Percentiles rank a stretch among this genome's conserved stretches.
These are phyloP conservation scores for Marchantia paleacea DNA, from an alignment of 225 moss, liverwort and hornwort genomes.

Conservation along the genomic window DNA sequence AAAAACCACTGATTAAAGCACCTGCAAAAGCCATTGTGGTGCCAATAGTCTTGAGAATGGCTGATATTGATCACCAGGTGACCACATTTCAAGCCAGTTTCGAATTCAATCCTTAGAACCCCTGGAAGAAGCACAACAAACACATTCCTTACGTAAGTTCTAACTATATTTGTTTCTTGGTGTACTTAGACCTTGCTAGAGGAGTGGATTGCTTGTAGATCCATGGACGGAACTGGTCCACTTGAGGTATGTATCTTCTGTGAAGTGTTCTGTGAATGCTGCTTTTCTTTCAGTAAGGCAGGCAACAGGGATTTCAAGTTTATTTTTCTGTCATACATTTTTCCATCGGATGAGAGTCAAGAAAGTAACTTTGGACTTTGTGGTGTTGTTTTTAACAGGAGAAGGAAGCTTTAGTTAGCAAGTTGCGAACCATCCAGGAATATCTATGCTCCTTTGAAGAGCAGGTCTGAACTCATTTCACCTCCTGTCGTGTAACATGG, in stretches of 20 bases:
- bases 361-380: not conserved
- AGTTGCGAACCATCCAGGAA: slow-evolving; percentile 78
- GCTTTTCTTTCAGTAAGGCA: not conserved
- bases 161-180: not conserved
- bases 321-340: not conserved
- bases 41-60: slow-evolving; percentile 92
- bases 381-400: slow-evolving; percentile 40
- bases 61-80: slow-evolving; percentile 87
- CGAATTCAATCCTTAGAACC: not conserved
- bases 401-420: slow-evolving; percentile 65
- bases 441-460: slow-evolving; percentile 83
- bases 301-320: not conserved
- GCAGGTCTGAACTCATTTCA: slow-evolving; percentile 31
- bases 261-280: not conserved
- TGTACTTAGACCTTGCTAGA: slow-evolving; percentile 67
- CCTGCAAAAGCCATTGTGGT: slow-evolving; percentile 80
- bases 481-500: not conserved
- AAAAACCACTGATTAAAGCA: slow-evolving; percentile 21
- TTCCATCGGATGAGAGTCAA: not conserved
- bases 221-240: slow-evolving; percentile 54
- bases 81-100: not conserved
- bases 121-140: not conserved
- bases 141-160: not conserved
- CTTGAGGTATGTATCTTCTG: slow-evolving; percentile 45
- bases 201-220: slow-evolving; percentile 87